Evolutionary conservation across 176 grass and related monocot species (phyloP).

Genomic region (Ensete ventricosum): DNA sequence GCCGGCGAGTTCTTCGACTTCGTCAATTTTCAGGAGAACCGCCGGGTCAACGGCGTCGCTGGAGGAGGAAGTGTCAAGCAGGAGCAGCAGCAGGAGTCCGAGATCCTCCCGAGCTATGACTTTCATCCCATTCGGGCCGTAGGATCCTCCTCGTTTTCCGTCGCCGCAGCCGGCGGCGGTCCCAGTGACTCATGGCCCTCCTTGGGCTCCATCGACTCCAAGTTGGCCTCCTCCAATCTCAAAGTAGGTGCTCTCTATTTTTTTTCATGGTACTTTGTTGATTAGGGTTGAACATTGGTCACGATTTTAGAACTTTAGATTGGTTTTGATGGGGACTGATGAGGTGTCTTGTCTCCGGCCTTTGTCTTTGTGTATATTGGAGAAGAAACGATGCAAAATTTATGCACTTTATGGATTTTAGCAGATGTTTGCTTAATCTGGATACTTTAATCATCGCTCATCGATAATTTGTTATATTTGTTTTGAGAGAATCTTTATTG

Average conservation of each 20-base stretch:
- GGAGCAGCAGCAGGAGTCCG: slow-evolving; percentile 8
- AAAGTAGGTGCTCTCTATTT: slow-evolving; percentile 20
- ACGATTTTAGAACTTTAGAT: not conserved
- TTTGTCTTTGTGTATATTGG: not conserved
- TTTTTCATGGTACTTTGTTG: not conserved
- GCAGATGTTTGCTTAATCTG: not conserved
- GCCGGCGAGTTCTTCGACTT: slow-evolving; percentile 40
- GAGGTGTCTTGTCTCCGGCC: not conserved
- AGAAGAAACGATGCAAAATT: not conserved
- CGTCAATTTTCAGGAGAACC: slow-evolving; percentile 42
- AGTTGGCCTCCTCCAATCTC: slow-evolving; percentile 26
- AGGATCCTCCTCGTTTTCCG: slow-evolving; percentile 4
- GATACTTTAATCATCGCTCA: not conserved
- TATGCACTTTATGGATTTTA: not conserved
- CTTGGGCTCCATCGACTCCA: slow-evolving; percentile 39
- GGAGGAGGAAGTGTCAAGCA: slow-evolving; percentile 21
- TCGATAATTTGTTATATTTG: not conserved
- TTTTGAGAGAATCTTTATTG: not conserved
- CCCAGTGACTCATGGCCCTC: slow-evolving; percentile 14
- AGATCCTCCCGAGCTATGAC: slow-evolving; percentile 56
- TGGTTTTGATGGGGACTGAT: not conserved
- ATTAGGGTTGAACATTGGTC: slow-evolving; percentile 11
- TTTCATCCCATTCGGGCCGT: slow-evolving; percentile 51
- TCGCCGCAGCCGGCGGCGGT: not conserved
- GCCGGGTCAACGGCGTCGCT: slow-evolving; percentile 20